Conservation (phyloP, 2,329 filamentous ascomycete species). For the Orbilia javanica region DNA sequence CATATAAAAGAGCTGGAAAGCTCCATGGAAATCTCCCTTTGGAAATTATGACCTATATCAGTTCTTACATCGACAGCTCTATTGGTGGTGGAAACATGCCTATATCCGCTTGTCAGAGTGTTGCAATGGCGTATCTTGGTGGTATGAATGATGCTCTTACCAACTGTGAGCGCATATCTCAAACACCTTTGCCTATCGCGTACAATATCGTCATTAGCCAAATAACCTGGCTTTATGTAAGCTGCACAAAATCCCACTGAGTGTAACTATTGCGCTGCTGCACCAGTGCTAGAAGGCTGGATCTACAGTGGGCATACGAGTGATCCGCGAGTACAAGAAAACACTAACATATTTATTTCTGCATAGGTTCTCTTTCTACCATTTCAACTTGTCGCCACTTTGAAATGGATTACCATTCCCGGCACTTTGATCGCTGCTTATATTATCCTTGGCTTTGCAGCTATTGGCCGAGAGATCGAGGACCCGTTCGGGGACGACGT, state of each 20-base stretch:
- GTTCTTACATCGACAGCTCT: conserved; percentile 74
- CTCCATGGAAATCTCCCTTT: conserved; percentile 84
- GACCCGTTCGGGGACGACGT: conserved; percentile 87
- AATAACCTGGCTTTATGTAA: conserved; percentile 85
- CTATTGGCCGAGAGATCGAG: conserved; percentile 81
- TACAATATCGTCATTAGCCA: conserved; percentile 89
- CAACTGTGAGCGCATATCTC: conserved; percentile 69
- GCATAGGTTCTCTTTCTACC: conserved; percentile 71
- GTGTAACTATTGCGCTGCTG: neutral
- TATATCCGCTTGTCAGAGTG: conserved; percentile 72
- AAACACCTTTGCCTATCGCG: conserved; percentile 83
- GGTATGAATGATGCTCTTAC: conserved; percentile 78
- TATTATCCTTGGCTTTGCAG: conserved; percentile 69
- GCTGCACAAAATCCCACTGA: neutral
- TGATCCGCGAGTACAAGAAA: too few species aligned
- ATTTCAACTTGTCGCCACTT: conserved; percentile 77
- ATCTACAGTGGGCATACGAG: conserved; percentile 64
- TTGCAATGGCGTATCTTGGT: conserved; percentile 69
- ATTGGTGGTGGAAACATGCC: conserved; percentile 71
- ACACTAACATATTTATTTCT: too few species aligned
- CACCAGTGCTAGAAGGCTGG: conserved; percentile 77
- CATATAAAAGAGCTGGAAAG: conserved; percentile 69
- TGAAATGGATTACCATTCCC: conserved; percentile 82
- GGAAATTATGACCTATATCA: conserved; percentile 81
- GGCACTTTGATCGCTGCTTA: conserved; percentile 79